Conservation (phyloP, 495 filamentous ascomycete genomes). For the Bathelium albidoporum region DNA sequence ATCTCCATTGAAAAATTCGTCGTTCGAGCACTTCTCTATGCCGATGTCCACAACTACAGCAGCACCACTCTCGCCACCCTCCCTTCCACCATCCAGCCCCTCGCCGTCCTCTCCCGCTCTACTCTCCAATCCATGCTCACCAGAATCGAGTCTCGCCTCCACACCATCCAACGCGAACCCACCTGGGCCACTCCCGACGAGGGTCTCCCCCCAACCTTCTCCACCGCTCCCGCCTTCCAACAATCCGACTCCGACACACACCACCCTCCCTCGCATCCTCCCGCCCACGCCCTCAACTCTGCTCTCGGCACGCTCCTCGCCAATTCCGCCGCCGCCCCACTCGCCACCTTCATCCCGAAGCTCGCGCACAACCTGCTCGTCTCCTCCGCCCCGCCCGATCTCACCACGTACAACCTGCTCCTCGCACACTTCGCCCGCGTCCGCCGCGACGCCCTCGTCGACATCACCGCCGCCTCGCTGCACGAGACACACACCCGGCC, state of each 20-base stretch:
- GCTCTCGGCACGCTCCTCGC: background rate
- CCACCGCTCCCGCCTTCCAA: background rate
- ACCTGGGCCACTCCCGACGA: constrained; percentile 7
- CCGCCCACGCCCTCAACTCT: background rate
- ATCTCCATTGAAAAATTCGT: constrained; percentile 19
- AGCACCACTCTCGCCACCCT: constrained; percentile 48
- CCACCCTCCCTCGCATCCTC: background rate
- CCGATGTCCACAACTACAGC: constrained; percentile 40
- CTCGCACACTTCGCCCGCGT: constrained; percentile 46
- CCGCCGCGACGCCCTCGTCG: constrained; percentile 39
- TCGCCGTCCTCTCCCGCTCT: background rate
- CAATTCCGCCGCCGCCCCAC: background rate
- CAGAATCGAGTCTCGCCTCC: background rate
- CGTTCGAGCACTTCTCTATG: background rate
- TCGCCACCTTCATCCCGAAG: constrained; percentile 35
- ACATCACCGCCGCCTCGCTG: constrained; percentile 45
- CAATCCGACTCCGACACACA: background rate
- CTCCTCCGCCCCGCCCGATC: constrained; percentile 44
- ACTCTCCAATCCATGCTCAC: background rate
- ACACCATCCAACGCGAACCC: background rate
- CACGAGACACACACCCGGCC: constrained; percentile 37
- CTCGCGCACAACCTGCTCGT: constrained; percentile 59
- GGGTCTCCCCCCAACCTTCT: background rate
- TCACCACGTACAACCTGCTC: constrained; percentile 57
- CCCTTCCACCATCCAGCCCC: constrained; percentile 36